Percentiles rank a stretch among this genome's conserved stretches.
These are phyloP conservation scores for Multifurca ochricompacta DNA, from an alignment of 768 basidiomycete genomes.

Conservation along the genomic window DNA sequence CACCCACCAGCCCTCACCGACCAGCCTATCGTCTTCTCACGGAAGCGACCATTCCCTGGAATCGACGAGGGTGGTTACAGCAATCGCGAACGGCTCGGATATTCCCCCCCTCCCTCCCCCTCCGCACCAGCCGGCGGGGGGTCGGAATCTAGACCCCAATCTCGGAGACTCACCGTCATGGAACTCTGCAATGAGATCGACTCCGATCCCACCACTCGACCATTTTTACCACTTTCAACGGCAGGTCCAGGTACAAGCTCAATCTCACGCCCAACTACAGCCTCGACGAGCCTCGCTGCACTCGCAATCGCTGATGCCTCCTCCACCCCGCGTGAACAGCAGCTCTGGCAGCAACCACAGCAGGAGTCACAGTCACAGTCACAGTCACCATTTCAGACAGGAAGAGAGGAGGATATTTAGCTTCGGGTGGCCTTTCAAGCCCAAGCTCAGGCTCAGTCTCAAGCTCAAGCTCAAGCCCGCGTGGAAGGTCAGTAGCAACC, in stretches of 20 bases:
- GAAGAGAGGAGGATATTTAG: slow-evolving; percentile 27
- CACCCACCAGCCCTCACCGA: slow-evolving; percentile 51
- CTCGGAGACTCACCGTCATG: slow-evolving; percentile 76
- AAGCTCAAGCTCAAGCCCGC: slow-evolving; percentile 17
- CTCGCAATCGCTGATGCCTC: slow-evolving; percentile 43
- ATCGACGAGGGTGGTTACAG: slow-evolving; percentile 49
- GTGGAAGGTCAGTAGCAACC: slow-evolving; percentile 17
- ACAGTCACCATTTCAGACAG: no score
- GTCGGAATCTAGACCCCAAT: slow-evolving; percentile 67
- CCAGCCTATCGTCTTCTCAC: slow-evolving; percentile 35
- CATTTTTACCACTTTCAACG: slow-evolving; percentile 38
- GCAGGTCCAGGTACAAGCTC: slow-evolving; percentile 23
- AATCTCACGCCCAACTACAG: slow-evolving; percentile 27
- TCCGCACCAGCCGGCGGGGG: slow-evolving; percentile 49
- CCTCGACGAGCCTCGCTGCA: slow-evolving; percentile 30
- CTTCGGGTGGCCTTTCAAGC: slow-evolving; percentile 22
- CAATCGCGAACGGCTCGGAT: slow-evolving; percentile 32
- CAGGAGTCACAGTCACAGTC: no score
- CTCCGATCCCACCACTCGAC: slow-evolving; percentile 37
- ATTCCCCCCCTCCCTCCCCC: no score
- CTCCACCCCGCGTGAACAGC: neutral
- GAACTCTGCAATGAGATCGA: slow-evolving; percentile 77
- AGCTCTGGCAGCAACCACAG: no score
- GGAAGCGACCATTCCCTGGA: slow-evolving; percentile 57
- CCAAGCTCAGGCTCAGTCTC: slow-evolving; percentile 21